Percentiles rank a stretch among this genome's conserved stretches.
These are phyloP conservation scores for Adenanthera pavonina DNA, from an alignment of 306 rosid genomes.

Conservation along the genomic window DNA sequence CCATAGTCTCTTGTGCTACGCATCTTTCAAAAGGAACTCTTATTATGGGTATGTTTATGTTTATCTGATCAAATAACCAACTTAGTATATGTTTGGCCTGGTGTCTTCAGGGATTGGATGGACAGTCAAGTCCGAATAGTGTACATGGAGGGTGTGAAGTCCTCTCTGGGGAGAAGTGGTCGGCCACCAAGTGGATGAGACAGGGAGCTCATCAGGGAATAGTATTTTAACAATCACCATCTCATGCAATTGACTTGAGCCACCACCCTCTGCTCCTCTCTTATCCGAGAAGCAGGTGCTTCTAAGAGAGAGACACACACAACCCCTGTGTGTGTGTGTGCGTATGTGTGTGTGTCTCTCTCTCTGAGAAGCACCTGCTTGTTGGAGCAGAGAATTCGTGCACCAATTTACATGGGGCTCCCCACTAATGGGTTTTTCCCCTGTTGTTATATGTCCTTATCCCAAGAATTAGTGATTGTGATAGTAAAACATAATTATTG, in stretches of 20 bases:
- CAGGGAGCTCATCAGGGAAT: conserved; percentile 37
- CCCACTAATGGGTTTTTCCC: conserved; percentile 13
- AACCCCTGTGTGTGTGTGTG: too few relatives aligned
- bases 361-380: too few relatives aligned
- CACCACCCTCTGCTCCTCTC: too few relatives aligned
- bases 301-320: too few relatives aligned
- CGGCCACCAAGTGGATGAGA: conserved; percentile 66
- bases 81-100: conserved; percentile 16
- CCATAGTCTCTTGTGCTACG: neutral
- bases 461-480: conserved; percentile 1
- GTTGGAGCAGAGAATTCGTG: too few relatives aligned
- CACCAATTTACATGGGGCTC: neutral
- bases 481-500: neutral
- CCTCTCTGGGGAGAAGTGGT: conserved; percentile 61
- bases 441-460: conserved; percentile 14
- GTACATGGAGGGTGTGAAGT: conserved; percentile 64
- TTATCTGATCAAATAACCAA: neutral
- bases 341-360: too few relatives aligned
- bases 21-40: neutral
- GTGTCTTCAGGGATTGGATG: conserved; percentile 55
- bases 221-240: conserved; percentile 23
- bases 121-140: conserved; percentile 53
- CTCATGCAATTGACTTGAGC: neutral
- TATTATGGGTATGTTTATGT: neutral
- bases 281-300: too few relatives aligned